Evolutionary conservation across 306 rosid species (phyloP).

Genomic region (Nissolia schottii): DNA sequence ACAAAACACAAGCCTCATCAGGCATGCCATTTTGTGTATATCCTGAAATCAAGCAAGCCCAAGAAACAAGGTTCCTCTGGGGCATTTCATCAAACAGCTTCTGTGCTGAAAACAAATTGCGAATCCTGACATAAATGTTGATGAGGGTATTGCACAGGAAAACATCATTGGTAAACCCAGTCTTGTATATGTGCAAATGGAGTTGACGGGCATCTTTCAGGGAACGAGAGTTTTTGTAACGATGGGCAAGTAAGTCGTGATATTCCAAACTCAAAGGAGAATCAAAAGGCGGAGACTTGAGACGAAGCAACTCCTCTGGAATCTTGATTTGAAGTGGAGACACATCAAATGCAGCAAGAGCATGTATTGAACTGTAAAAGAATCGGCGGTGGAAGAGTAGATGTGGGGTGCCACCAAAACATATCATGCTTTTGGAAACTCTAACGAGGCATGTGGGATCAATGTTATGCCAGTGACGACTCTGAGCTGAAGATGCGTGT

Average conservation of each 20-base stretch:
- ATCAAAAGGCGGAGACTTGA: not conserved
- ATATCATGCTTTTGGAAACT: constrained; percentile 20
- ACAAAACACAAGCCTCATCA: constrained; percentile 54
- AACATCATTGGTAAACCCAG: constrained; percentile 54
- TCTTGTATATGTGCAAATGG: constrained; percentile 60
- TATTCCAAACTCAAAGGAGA: constrained; percentile 22
- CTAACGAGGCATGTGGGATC: not conserved
- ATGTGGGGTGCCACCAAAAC: not conserved
- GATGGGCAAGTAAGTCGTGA: constrained; percentile 30
- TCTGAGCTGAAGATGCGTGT: no score
- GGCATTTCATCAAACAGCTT: constrained; percentile 74
- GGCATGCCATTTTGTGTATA: constrained; percentile 54
- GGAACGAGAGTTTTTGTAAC: constrained; percentile 40
- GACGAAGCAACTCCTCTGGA: constrained; percentile 23
- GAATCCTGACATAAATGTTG: constrained; percentile 48
- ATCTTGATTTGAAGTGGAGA: constrained; percentile 22
- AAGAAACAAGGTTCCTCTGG: constrained; percentile 60
- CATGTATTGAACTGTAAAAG: constrained; percentile 26
- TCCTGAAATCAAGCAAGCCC: constrained; percentile 83
- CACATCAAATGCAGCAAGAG: constrained; percentile 9
- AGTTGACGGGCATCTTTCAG: constrained; percentile 52
- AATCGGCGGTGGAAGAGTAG: constrained; percentile 18
- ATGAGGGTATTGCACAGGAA: constrained; percentile 71
- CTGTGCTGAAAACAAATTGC: constrained; percentile 45
- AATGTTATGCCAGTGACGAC: no score